These are phyloP conservation scores for Hypoxylon cercidicola DNA, from an alignment of 495 filamentous ascomycete genomes.

Conservation along the genomic window DNA sequence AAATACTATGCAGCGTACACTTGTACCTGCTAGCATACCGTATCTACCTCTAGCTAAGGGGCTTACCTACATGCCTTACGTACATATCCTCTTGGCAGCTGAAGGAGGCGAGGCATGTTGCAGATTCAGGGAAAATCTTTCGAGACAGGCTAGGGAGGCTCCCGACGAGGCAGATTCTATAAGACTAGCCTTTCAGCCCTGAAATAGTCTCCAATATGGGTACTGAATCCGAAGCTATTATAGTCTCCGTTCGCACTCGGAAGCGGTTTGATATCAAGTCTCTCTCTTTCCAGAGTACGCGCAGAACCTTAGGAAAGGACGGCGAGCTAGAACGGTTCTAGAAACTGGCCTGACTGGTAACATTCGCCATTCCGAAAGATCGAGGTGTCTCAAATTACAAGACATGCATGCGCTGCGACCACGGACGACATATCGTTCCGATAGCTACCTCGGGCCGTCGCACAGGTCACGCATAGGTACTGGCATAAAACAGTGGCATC, in stretches of 20 bases:
- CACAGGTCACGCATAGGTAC: too few relatives aligned
- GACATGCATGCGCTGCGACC: too few relatives aligned
- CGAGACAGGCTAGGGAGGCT: constrained; percentile 7
- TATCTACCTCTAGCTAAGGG: constrained; percentile 6
- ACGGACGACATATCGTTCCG: too few relatives aligned
- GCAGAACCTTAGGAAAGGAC: too few relatives aligned
- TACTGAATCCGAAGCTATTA: neutral
- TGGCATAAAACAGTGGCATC: too few relatives aligned
- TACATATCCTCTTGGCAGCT: constrained; percentile 23
- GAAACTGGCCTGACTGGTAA: too few relatives aligned
- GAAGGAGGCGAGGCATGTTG: neutral
- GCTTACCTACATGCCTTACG: constrained; percentile 9
- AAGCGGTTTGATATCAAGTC: too few relatives aligned
- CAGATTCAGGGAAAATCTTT: constrained; percentile 9
- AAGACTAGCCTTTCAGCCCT: constrained; percentile 10
- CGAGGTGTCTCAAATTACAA: neutral
- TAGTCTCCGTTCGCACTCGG: neutral
- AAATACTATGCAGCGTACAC: neutral
- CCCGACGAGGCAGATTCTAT: constrained; percentile 25
- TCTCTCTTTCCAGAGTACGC: too few relatives aligned
- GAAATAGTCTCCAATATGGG: neutral
- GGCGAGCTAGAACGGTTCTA: too few relatives aligned
- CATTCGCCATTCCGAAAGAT: too few relatives aligned
- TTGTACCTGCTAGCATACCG: constrained; percentile 3
- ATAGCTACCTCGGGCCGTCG: too few relatives aligned